A percentile compares a stretch with the other conserved stretches of the same genome.
These are phyloP conservation scores for Tulasnella sp. DNA, from an alignment of 768 basidiomycete genomes.

Conservation along the genomic window DNA sequence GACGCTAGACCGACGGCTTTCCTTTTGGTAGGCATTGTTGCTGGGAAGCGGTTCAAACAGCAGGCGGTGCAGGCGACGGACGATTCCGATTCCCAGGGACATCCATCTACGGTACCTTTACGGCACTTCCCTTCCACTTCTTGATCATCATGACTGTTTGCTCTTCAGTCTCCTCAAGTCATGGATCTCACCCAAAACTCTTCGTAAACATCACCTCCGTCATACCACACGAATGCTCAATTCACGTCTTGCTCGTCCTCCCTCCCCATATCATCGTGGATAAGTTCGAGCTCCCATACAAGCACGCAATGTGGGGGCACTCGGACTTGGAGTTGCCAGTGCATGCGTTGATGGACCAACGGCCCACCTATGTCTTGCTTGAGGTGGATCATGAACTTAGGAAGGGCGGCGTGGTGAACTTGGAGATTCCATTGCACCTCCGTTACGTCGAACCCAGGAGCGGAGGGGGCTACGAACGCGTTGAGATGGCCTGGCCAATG, in stretches of 20 bases:
- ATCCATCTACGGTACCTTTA: too few species aligned
- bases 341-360: constrained; percentile 26
- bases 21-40: too few species aligned
- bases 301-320: constrained; percentile 26
- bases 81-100: too few species aligned
- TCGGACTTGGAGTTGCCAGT: constrained; percentile 37
- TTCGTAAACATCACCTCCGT: constrained; percentile 3
- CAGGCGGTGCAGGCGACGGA: too few species aligned
- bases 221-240: constrained; percentile 20
- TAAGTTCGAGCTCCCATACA: constrained; percentile 34
- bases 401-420: constrained; percentile 17
- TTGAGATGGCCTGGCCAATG: constrained; percentile 11
- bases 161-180: constrained; percentile 4
- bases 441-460: constrained; percentile 31
- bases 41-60: too few species aligned
- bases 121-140: too few species aligned
- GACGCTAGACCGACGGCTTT: too few species aligned
- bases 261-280: constrained; percentile 36
- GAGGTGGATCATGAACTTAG: constrained; percentile 19
- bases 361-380: constrained; percentile 26
- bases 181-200: constrained; percentile 7
- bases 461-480: constrained; percentile 2
- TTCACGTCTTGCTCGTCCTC: constrained; percentile 30
- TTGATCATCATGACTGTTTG: background rate
- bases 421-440: constrained; percentile 35